phyloP scores from a whole-genome alignment of 306 rosid genomes.

The Senna tora region DNA sequence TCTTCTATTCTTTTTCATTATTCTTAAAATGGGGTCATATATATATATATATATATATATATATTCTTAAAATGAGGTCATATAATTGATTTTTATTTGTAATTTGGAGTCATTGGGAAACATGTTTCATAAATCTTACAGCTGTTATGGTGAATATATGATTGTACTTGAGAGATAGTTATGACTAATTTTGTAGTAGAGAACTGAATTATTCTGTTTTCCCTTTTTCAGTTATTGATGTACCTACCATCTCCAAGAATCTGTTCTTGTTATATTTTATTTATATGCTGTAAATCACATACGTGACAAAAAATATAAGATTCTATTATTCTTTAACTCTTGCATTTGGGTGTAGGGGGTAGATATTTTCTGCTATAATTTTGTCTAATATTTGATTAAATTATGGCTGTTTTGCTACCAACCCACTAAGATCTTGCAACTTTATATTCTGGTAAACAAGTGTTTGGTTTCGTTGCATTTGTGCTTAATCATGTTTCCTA shows the following conservation, averaged over 20 bases:
- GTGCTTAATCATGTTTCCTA: slow-evolving; percentile 42
- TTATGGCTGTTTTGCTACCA: not conserved
- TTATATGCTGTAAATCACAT: not conserved
- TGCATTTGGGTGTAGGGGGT: not conserved
- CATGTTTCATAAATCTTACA: not conserved
- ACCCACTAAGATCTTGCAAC: slow-evolving; percentile 4
- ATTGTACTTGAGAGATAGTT: not conserved
- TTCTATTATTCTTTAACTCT: not conserved
- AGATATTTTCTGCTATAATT: not conserved
- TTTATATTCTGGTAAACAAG: slow-evolving; percentile 8
- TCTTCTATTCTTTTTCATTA: not conserved
- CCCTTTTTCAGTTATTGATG: not conserved
- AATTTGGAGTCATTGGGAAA: not conserved
- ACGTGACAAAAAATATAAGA: not conserved
- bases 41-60: too few relatives aligned
- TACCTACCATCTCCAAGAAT: not conserved
- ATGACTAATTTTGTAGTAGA: not conserved
- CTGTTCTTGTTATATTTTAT: too few relatives aligned
- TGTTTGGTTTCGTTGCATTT: slow-evolving; percentile 32
- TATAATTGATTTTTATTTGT: not conserved
- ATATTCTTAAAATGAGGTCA: not conserved
- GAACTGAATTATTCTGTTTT: not conserved
- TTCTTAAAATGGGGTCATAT: too few relatives aligned
- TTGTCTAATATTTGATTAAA: not conserved
- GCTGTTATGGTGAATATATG: not conserved